Percentiles rank a stretch among this genome's conserved stretches.
Conservation (phyloP, 2,329 filamentous ascomycete genomes). For the Colletotrichum noveboracense region DNA sequence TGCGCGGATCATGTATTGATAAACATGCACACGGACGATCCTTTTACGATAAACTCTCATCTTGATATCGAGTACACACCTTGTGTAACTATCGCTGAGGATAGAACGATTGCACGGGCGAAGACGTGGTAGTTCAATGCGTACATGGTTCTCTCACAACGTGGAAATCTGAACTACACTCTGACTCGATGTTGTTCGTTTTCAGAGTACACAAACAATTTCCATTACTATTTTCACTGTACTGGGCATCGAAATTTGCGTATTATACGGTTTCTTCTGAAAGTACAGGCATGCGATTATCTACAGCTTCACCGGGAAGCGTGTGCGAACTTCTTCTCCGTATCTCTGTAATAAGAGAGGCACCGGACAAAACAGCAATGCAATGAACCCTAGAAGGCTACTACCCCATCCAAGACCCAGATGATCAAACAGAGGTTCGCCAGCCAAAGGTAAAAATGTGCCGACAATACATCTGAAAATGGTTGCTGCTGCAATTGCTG, state of each 20-base stretch:
- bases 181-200: rapidly evolving
- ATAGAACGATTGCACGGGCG: neutral
- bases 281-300: neutral
- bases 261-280: neutral
- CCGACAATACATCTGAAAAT: neutral
- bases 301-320: neutral
- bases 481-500: neutral
- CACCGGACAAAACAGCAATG: neutral
- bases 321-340: neutral
- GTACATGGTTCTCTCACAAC: neutral
- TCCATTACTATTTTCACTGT: neutral
- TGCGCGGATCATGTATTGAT: neutral
- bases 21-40: neutral
- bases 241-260: neutral
- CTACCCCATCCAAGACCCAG: neutral
- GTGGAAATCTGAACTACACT: neutral
- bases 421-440: neutral
- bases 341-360: neutral
- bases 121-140: neutral
- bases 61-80: neutral
- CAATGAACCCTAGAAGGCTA: neutral
- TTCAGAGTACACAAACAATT: neutral
- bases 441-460: neutral
- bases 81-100: neutral
- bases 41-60: neutral